Evolutionary conservation across 192 early-diverging fungal species (phyloP), one percentile per base, ranked within the genome.

Genomic region (Mortierella hygrophila): DNA sequence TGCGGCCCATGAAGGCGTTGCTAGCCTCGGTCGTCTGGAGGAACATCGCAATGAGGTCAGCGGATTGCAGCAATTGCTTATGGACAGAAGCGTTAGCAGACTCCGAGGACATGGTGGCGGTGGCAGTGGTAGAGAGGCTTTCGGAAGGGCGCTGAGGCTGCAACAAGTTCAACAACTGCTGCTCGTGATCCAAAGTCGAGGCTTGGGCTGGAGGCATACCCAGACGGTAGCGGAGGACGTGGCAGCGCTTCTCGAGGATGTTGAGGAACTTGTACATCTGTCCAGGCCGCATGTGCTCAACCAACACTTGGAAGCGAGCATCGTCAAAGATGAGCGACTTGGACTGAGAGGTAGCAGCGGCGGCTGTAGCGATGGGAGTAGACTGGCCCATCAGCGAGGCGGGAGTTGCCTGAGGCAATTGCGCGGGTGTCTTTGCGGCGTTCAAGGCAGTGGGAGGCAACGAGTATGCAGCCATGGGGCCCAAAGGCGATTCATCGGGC

Each of bases 231-330:
- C 84, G 84, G 38, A 93, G 54, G 55, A 93, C 90, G n/a, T 87
- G 89, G 42, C 92, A 93, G 35, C 92, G 84, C 69, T 90, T 88
- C 82, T 93, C 91, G 35, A 93, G 91, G 70, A 93, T 90, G 54
- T 81, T 82, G 20, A 93, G 80, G 70, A 91, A 91, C 37, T 86
- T 89, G 71, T 91, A 88, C 88, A 93, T 89, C 79, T 93, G 91
- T 20, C 87, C 84, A 57, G 83, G 82, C 16, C 88, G 87, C 90
- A 93, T 91, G 41, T 89, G 82, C 57, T 84, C 85, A 1, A 89
- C 85, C 41, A 89, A 70, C 26, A 70, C 69, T 38, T 89, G 83
- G 57, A 89, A 89, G 20, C 85, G 85, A 54, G 82, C 79, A 74
- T 89, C 89, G 70, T 89, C 89, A 81, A 89, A 89, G 49, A 86